Conservation (phyloP, 257 asterid genomes). For the Penstemon davidsonii region DNA sequence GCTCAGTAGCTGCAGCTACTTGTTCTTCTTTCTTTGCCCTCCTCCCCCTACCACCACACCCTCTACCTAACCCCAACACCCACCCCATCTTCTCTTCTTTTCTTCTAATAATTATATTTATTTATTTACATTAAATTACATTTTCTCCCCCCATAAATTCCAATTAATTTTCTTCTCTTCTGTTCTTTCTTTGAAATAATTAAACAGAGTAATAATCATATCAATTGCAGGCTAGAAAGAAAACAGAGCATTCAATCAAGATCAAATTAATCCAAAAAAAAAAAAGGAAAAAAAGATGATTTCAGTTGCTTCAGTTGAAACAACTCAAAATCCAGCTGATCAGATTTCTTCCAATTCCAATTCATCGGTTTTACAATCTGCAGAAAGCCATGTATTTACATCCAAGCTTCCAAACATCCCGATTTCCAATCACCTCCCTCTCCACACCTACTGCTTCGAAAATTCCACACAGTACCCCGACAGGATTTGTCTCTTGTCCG, state of each 20-base stretch:
- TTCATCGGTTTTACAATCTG: neutral
- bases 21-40: too few species aligned
- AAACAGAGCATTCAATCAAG: slow-evolving; percentile 9
- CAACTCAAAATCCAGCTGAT: slow-evolving; percentile 29
- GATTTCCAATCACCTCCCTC: slow-evolving; percentile 56
- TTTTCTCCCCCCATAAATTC: too few species aligned
- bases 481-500: slow-evolving; percentile 53
- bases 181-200: too few species aligned
- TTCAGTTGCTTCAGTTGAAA: slow-evolving; percentile 37
- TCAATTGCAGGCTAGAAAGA: too few species aligned
- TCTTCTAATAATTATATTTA: too few species aligned
- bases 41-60: too few species aligned
- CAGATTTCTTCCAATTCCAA: slow-evolving; percentile 20
- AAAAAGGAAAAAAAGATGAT: slow-evolving; percentile 22
- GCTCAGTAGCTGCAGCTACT: too few species aligned
- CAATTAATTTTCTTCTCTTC: too few species aligned
- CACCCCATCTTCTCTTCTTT: too few species aligned
- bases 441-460: slow-evolving; percentile 70
- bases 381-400: slow-evolving; percentile 45
- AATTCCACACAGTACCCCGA: slow-evolving; percentile 34
- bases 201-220: too few species aligned
- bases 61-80: too few species aligned
- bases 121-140: too few species aligned
- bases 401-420: slow-evolving; percentile 64
- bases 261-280: slow-evolving; percentile 10